Percentiles rank a stretch among this genome's conserved stretches.
Conservation (phyloP, 257 asterid genomes). For the Oldenlandia corymbosa region DNA sequence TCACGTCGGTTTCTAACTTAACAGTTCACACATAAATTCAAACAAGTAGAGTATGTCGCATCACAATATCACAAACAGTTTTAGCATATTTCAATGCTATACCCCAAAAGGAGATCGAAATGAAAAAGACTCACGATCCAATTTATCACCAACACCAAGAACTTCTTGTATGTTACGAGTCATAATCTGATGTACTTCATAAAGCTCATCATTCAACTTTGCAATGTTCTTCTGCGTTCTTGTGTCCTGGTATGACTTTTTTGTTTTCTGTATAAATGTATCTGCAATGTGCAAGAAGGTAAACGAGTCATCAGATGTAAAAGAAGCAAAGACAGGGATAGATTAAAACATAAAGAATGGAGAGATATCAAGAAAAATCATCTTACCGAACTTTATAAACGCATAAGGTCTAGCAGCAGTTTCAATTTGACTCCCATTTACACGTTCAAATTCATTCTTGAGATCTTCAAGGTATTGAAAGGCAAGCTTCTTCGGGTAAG, state of each 20-base stretch:
- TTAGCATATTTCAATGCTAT: no score
- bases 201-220: constrained; percentile 94
- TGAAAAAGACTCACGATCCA: constrained; percentile 69
- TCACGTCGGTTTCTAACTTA: neutral
- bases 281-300: constrained; percentile 35
- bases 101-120: constrained; percentile 7
- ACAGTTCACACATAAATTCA: neutral
- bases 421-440: constrained; percentile 79
- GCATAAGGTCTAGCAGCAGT: constrained; percentile 99
- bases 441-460: constrained; percentile 84
- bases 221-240: constrained; percentile 84
- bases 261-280: constrained; percentile 84
- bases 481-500: constrained; percentile 92
- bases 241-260: constrained; percentile 91
- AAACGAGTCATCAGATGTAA: constrained; percentile 10
- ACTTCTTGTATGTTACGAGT: constrained; percentile 99
- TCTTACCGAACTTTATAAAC: constrained; percentile 83
- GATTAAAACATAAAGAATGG: neutral
- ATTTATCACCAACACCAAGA: constrained; percentile 96
- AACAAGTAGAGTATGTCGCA: neutral
- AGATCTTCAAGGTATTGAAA: constrained; percentile 94
- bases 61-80: neutral
- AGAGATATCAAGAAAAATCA: constrained; percentile 10
- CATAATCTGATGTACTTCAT: constrained; percentile 99
- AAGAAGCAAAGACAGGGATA: neutral